These are phyloP conservation scores for Kwoniella shivajii DNA, from an alignment of 1,284 basidiomycete species.

Conservation along the genomic window DNA sequence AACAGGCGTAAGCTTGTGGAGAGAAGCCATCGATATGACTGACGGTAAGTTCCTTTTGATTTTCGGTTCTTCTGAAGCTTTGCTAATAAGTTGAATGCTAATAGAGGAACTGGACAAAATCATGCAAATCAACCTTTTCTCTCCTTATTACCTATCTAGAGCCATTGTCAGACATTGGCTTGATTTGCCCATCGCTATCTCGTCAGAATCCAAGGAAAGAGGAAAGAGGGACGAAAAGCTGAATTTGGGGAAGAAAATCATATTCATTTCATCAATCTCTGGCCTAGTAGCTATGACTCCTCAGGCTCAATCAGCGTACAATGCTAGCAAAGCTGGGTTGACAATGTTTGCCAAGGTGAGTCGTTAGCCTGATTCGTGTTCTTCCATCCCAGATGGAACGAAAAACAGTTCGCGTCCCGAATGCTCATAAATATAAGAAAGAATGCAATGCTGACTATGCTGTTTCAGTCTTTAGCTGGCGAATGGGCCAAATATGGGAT, in stretches of 20 bases:
- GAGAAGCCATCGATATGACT: conserved; percentile 42
- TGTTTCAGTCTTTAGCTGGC: conserved; percentile 42
- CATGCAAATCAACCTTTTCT: conserved; percentile 45
- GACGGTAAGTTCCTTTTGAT: conserved; percentile 34
- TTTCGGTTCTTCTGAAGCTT: not conserved
- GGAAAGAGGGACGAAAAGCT: conserved; percentile 6
- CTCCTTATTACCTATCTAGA: conserved; percentile 47
- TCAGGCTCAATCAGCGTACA: conserved; percentile 52
- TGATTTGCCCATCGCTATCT: conserved; percentile 25
- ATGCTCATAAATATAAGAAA: not conserved
- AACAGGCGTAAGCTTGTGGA: conserved; percentile 44
- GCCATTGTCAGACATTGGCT: conserved; percentile 47
- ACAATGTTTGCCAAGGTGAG: conserved; percentile 50
- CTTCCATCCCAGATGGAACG: not conserved
- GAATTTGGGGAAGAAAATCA: conserved; percentile 48
- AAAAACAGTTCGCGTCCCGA: not conserved
- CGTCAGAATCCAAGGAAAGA: conserved; percentile 2
- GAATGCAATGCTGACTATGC: too few species aligned
- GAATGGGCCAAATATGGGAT: conserved; percentile 53
- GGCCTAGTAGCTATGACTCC: conserved; percentile 52
- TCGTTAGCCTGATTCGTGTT: too few species aligned
- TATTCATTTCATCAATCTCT: conserved; percentile 53
- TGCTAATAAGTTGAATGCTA: not conserved
- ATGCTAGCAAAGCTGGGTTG: conserved; percentile 50
- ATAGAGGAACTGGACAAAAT: conserved; percentile 9